A percentile compares a stretch with the other conserved stretches of the same genome.
Conservation (phyloP, 2,329 filamentous ascomycete genomes). For the Xylariaceae sp. region DNA sequence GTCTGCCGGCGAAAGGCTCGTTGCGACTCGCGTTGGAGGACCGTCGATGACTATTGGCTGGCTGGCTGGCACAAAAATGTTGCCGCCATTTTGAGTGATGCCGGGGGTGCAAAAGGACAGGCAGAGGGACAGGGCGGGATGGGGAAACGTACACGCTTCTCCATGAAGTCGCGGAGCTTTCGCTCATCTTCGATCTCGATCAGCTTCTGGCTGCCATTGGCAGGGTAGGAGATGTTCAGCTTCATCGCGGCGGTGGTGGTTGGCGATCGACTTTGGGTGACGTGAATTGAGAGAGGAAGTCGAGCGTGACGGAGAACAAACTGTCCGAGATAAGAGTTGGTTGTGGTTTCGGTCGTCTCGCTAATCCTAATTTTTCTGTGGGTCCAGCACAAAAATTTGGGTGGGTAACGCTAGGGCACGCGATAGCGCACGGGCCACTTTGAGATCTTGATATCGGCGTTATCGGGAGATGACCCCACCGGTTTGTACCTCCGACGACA, state of each 20-base stretch:
- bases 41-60: slow-evolving; percentile 3
- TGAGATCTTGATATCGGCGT: neutral
- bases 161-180: slow-evolving; percentile 98
- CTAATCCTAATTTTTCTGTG: slow-evolving; percentile 30
- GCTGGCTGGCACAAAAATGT: neutral
- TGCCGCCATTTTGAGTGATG: slow-evolving; percentile 13
- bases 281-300: slow-evolving; percentile 30
- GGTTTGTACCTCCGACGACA: neutral
- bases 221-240: slow-evolving; percentile 77
- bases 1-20: neutral
- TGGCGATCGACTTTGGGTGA: slow-evolving; percentile 31
- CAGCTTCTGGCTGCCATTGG: slow-evolving; percentile 99
- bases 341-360: slow-evolving; percentile 29
- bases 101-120: slow-evolving; percentile 8
- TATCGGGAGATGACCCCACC: slow-evolving; percentile 3
- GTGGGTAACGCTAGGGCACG: slow-evolving; percentile 27
- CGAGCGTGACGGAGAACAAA: slow-evolving; percentile 23
- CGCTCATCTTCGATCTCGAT: slow-evolving; percentile 99
- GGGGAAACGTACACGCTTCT: slow-evolving; percentile 71
- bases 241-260: slow-evolving; percentile 59
- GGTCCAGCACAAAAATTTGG: slow-evolving; percentile 21
- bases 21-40: slow-evolving; percentile 32
- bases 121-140: neutral
- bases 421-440: slow-evolving; percentile 23
- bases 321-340: slow-evolving; percentile 23